phyloP scores from a whole-genome alignment of 495 filamentous ascomycete species.

The Trichoderma asperelloides region DNA sequence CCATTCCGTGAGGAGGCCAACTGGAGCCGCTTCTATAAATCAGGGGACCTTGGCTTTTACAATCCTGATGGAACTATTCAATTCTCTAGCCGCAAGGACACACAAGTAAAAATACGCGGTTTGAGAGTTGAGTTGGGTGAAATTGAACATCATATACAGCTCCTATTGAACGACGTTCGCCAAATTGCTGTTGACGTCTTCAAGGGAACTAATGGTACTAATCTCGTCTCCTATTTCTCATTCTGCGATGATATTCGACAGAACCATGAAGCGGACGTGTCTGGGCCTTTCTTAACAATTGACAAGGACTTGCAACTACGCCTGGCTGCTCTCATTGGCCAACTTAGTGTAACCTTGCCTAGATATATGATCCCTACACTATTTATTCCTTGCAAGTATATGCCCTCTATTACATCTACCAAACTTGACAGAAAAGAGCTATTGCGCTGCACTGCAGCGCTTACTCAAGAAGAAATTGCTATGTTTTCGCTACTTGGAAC shows the following conservation, averaged over 20 bases:
- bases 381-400: constrained; percentile 17
- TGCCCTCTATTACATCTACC: constrained; percentile 23
- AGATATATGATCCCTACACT: constrained; percentile 4
- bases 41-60: constrained; percentile 47
- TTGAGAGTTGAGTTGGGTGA: constrained; percentile 31
- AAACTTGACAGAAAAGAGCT: constrained; percentile 21
- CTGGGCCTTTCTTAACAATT: neutral
- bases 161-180: neutral
- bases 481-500: neutral
- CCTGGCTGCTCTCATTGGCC: neutral
- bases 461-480: neutral
- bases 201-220: constrained; percentile 15
- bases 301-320: neutral
- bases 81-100: constrained; percentile 28
- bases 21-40: constrained; percentile 30
- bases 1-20: constrained; percentile 12
- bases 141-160: constrained; percentile 20
- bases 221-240: constrained; percentile 9
- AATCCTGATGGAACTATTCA: constrained; percentile 27
- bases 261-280: constrained; percentile 11
- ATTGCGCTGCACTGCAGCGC: constrained; percentile 20
- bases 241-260: constrained; percentile 7
- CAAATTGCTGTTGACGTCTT: constrained; percentile 24
- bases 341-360: neutral
- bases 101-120: constrained; percentile 34